These are phyloP conservation scores for Pluteus cervinus DNA, from an alignment of 768 basidiomycete species.

Conservation along the genomic window DNA sequence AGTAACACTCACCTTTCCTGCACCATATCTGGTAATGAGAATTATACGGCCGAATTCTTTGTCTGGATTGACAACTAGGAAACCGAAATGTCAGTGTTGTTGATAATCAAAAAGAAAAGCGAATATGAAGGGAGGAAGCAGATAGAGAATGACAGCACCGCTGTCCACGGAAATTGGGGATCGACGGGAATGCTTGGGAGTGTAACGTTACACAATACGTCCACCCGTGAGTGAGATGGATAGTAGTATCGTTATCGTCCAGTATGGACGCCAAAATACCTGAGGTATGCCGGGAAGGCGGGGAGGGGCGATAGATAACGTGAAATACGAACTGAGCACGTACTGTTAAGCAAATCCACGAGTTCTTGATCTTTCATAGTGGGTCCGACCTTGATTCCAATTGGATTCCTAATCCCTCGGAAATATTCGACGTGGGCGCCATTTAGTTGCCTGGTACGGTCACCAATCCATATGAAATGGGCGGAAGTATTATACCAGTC, in stretches of 20 bases:
- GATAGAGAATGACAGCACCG: background rate
- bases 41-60: conserved; percentile 81
- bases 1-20: conserved; percentile 53
- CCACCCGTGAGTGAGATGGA: too few relatives aligned
- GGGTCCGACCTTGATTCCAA: conserved; percentile 95
- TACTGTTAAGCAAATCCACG: conserved; percentile 68
- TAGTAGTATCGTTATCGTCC: too few relatives aligned
- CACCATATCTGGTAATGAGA: conserved; percentile 91
- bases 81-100: too few relatives aligned
- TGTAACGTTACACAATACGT: too few relatives aligned
- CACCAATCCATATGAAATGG: conserved; percentile 97
- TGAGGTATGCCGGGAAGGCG: too few relatives aligned
- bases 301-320: too few relatives aligned
- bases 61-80: conserved; percentile 79
- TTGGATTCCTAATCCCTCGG: conserved; percentile 85
- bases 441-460: conserved; percentile 85
- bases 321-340: too few relatives aligned
- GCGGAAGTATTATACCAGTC: conserved; percentile 87
- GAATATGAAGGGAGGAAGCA: conserved; percentile 2
- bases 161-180: too few relatives aligned
- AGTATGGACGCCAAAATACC: too few relatives aligned
- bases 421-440: conserved; percentile 97
- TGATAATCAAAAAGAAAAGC: conserved; percentile 4
- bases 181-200: too few relatives aligned
- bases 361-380: conserved; percentile 78